Percentiles rank a stretch among this genome's conserved stretches.
These are phyloP conservation scores for Lentinula guzmanii DNA, from an alignment of 768 basidiomycete genomes.

Conservation along the genomic window DNA sequence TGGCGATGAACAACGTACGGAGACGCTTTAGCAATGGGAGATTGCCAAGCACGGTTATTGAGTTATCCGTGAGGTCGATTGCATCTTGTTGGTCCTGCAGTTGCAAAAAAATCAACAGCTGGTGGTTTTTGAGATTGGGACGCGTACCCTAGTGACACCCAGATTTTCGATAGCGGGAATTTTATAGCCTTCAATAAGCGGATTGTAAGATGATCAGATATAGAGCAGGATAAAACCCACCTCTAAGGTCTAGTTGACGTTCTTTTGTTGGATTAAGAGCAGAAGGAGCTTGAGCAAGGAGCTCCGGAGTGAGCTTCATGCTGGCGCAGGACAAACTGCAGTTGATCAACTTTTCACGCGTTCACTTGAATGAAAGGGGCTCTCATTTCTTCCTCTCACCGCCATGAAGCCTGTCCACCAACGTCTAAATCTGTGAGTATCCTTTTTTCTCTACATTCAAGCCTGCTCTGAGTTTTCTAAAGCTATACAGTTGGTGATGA, in stretches of 20 bases:
- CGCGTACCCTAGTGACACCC: constrained; percentile 78
- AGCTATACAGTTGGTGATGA: constrained; percentile 70
- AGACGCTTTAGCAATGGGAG: constrained; percentile 83
- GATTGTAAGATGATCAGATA: constrained; percentile 14
- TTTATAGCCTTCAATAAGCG: constrained; percentile 65
- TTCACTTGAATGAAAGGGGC: constrained; percentile 7
- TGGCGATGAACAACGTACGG: constrained; percentile 77
- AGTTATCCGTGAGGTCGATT: constrained; percentile 92
- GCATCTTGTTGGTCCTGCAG: constrained; percentile 86
- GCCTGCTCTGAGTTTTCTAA: constrained; percentile 11
- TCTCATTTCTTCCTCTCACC: constrained; percentile 18
- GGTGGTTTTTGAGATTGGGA: constrained; percentile 3
- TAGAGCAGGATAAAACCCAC: constrained; percentile 30
- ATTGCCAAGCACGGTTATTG: constrained; percentile 76
- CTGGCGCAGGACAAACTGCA: constrained; percentile 11
- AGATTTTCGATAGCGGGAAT: constrained; percentile 96
- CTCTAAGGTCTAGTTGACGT: constrained; percentile 87
- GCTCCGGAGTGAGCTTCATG: constrained; percentile 94
- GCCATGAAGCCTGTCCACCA: constrained; percentile 69
- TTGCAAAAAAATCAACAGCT: constrained; percentile 2
- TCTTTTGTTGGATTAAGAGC: constrained; percentile 81
- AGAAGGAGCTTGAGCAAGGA: constrained; percentile 76
- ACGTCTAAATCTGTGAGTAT: constrained; percentile 63
- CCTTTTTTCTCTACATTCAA: background rate
- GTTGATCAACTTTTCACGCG: constrained; percentile 4